These are phyloP conservation scores for Diutina mesorugosa DNA, from an alignment of 1,139 yeast species.

Conservation along the genomic window DNA sequence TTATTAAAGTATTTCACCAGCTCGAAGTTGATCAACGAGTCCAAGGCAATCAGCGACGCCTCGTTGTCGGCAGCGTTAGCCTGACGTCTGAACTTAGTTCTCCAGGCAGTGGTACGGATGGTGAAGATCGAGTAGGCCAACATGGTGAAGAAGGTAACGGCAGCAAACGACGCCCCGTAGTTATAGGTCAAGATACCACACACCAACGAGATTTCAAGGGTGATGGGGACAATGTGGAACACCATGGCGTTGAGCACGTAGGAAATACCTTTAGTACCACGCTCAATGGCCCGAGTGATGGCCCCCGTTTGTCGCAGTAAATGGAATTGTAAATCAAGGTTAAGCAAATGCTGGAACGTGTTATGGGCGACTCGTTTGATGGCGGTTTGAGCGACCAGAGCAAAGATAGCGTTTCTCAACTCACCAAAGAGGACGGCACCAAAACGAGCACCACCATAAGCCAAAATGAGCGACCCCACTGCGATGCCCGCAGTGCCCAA, in stretches of 20 bases:
- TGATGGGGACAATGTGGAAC: slow-evolving; percentile 86
- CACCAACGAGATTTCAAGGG: slow-evolving; percentile 84
- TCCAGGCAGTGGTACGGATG: slow-evolving; percentile 89
- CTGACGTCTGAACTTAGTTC: slow-evolving; percentile 79
- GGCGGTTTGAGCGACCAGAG: slow-evolving; percentile 91
- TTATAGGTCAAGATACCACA: slow-evolving; percentile 90
- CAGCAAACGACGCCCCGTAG: slow-evolving; percentile 82
- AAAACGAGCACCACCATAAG: slow-evolving; percentile 89
- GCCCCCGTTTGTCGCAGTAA: slow-evolving; percentile 92
- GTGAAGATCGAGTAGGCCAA: slow-evolving; percentile 77
- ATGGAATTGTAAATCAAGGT: slow-evolving; percentile 83
- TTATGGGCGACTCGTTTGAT: slow-evolving; percentile 82
- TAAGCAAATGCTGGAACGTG: slow-evolving; percentile 73
- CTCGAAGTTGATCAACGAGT: slow-evolving; percentile 87
- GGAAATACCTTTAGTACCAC: slow-evolving; percentile 96
- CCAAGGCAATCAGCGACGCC: slow-evolving; percentile 90
- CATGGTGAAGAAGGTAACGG: slow-evolving; percentile 83
- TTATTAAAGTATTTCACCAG: slow-evolving; percentile 91
- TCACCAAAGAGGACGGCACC: slow-evolving; percentile 94
- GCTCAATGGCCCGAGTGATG: slow-evolving; percentile 85
- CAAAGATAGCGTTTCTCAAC: slow-evolving; percentile 86
- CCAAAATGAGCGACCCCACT: slow-evolving; percentile 64
- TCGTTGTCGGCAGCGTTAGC: slow-evolving; percentile 92
- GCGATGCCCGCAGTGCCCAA: slow-evolving; percentile 50
- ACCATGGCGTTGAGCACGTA: slow-evolving; percentile 92